Evolutionary conservation across 495 filamentous ascomycete genomes (phyloP), one percentile per base, ranked within the genome.

Genomic region (Lasiosphaeria hispida): DNA sequence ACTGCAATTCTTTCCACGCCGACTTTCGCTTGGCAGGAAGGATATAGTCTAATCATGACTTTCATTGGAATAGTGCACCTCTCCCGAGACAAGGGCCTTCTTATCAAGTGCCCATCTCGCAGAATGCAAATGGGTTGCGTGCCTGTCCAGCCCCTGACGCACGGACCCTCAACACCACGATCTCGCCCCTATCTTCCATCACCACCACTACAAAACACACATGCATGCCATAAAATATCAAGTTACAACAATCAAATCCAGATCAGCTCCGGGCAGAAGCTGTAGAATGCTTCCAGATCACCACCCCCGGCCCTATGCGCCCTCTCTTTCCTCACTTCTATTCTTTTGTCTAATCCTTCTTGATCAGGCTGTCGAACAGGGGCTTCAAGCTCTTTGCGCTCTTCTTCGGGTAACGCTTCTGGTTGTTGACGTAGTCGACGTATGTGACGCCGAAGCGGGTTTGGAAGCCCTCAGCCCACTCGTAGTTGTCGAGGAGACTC

Each of bases 381-480:
- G 80, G 70, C 51, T 83, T 76, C 62, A 91, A 76, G 61, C 75
- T 78, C 72, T 76, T 83, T 7, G 87, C 88, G 70, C 87, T 90
- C 76, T 90, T 87, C 83, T 92, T 92, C 33, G 87, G 87, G 52
- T 86, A 80, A 39, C 89, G 74, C 78, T 88, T 87, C 77, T 91
- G 87, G 34, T 82, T 83, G 53, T 88, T 83, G 60, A 80, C 76
- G 63, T 92, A 90, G 73, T 90, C 87, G 39, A 91, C 87, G 68
- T 78, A 90, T 6, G 87, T 90, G 44, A 91, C 86, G 39, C 88
- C 87, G 63, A 92, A 92, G 18, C 87, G 79, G n/a, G 88, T 89
- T 72, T 89, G 85, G 69, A 90, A 91, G n/a, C 88, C 87, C 63
- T 92, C 88, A 48, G 88, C 87, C 80, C 81, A 85, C 72, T 83